Evolutionary conservation across 2,329 filamentous ascomycete species (phyloP).

Genomic region (Pyrenochaeta sp.): DNA sequence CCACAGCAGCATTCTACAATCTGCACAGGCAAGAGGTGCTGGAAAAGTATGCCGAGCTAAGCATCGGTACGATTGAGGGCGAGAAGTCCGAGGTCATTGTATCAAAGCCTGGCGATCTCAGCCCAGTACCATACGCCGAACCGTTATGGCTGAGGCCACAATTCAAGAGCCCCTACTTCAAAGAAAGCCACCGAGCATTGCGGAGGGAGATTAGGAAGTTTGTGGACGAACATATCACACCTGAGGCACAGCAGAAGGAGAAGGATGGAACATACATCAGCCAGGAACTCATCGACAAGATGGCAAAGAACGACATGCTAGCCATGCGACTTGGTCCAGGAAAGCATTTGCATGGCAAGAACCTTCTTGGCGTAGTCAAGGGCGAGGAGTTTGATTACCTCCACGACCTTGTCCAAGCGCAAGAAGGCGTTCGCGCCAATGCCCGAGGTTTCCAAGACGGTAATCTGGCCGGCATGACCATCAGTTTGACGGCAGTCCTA

Average conservation of each 20-base stretch:
- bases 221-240: slow-evolving; percentile 73
- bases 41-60: slow-evolving; percentile 77
- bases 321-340: slow-evolving; percentile 87
- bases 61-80: slow-evolving; percentile 77
- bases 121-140: slow-evolving; percentile 82
- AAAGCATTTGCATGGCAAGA: slow-evolving; percentile 77
- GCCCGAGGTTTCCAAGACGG: slow-evolving; percentile 86
- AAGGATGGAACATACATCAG: slow-evolving; percentile 74
- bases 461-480: slow-evolving; percentile 87
- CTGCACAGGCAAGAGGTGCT: slow-evolving; percentile 91
- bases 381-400: slow-evolving; percentile 88
- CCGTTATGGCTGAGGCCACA: slow-evolving; percentile 81
- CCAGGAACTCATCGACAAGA: slow-evolving; percentile 76
- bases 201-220: slow-evolving; percentile 77
- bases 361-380: slow-evolving; percentile 73
- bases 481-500: slow-evolving; percentile 79
- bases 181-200: slow-evolving; percentile 73
- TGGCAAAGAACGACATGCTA: slow-evolving; percentile 76
- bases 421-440: slow-evolving; percentile 76
- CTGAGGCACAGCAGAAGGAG: slow-evolving; percentile 81
- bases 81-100: slow-evolving; percentile 79
- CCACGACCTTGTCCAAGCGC: slow-evolving; percentile 78
- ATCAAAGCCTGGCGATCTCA: slow-evolving; percentile 74
- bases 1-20: slow-evolving; percentile 87
- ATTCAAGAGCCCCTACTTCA: slow-evolving; percentile 84